A percentile compares a stretch with the other conserved stretches of the same genome.
Evolutionary conservation across 225 moss, liverwort and hornwort species (phyloP).

Genomic region (Takakia lepidozioides): DNA sequence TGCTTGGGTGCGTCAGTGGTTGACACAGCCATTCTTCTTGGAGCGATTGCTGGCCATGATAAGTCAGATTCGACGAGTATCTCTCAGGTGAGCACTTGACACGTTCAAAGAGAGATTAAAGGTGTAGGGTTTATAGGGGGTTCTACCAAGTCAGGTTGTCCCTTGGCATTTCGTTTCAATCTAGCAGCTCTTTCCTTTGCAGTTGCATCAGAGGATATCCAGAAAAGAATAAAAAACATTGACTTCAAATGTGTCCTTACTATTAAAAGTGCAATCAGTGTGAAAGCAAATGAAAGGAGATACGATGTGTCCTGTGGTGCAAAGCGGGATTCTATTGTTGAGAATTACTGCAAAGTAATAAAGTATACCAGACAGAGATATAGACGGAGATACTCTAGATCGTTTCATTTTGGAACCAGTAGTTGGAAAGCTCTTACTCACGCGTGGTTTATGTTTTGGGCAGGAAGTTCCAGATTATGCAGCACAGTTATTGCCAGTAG

Average conservation of each 20-base stretch:
- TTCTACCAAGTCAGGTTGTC: not conserved
- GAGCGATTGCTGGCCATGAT: conserved; percentile 72
- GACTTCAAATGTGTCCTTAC: too few relatives aligned
- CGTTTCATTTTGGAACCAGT: too few relatives aligned
- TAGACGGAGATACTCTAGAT: too few relatives aligned
- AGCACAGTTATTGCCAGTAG: conserved; percentile 31
- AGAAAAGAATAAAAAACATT: too few relatives aligned
- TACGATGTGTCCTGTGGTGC: too few relatives aligned
- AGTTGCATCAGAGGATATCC: too few relatives aligned
- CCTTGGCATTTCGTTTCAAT: not conserved
- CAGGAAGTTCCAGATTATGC: conserved; percentile 68
- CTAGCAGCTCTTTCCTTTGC: not conserved
- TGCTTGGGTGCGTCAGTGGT: conserved; percentile 80
- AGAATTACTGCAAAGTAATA: too few relatives aligned
- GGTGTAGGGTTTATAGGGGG: conserved; percentile 2
- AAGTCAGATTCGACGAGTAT: conserved; percentile 74
- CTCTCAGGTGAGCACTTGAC: conserved; percentile 45
- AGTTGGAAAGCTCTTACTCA: conserved; percentile 3
- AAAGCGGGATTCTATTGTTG: too few relatives aligned
- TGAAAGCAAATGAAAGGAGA: too few relatives aligned
- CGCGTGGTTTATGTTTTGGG: conserved; percentile 13
- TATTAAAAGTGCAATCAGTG: too few relatives aligned
- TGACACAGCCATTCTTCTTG: conserved; percentile 85
- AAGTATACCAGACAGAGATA: too few relatives aligned
- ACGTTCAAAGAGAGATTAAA: not conserved